These are phyloP conservation scores for Backusella luteola DNA, from an alignment of 192 early-diverging fungal species.

Conservation along the genomic window DNA sequence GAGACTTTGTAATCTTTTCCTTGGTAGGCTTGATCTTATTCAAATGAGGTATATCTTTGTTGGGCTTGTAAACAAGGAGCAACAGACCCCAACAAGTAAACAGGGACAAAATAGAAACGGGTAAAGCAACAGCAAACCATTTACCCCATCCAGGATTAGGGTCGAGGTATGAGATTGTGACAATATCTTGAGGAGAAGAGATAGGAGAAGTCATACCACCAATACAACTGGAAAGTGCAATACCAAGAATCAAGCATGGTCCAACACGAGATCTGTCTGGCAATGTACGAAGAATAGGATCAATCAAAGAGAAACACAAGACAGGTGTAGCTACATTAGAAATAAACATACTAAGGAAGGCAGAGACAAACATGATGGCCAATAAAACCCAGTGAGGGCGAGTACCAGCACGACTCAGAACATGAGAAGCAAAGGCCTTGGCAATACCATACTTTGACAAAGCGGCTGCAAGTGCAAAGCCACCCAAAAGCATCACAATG, in stretches of 20 bases:
- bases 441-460: slow-evolving; percentile 76
- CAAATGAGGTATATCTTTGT: slow-evolving; percentile 45
- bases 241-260: slow-evolving; percentile 69
- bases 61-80: slow-evolving; percentile 61
- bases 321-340: slow-evolving; percentile 80
- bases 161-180: slow-evolving; percentile 73
- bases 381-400: slow-evolving; percentile 64
- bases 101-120: slow-evolving; percentile 62
- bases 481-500: slow-evolving; percentile 76
- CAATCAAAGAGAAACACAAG: slow-evolving; percentile 67
- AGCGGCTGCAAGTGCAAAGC: slow-evolving; percentile 74
- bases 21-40: slow-evolving; percentile 42
- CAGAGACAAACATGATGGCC: slow-evolving; percentile 75
- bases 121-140: slow-evolving; percentile 70
- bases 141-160: slow-evolving; percentile 65
- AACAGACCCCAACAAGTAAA: slow-evolving; percentile 64
- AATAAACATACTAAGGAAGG: slow-evolving; percentile 79
- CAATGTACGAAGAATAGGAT: slow-evolving; percentile 73
- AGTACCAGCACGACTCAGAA: slow-evolving; percentile 68
- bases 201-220: slow-evolving; percentile 83
- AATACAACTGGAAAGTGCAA: slow-evolving; percentile 69
- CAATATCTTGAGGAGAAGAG: slow-evolving; percentile 76
- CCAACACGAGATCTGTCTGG: slow-evolving; percentile 58
- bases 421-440: slow-evolving; percentile 60
- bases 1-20: slow-evolving; percentile 42